Evolutionary conservation across 2,329 filamentous ascomycete species (phyloP), one percentile per base, ranked within the genome.

Genomic region (Mollisia scopiformis): DNA sequence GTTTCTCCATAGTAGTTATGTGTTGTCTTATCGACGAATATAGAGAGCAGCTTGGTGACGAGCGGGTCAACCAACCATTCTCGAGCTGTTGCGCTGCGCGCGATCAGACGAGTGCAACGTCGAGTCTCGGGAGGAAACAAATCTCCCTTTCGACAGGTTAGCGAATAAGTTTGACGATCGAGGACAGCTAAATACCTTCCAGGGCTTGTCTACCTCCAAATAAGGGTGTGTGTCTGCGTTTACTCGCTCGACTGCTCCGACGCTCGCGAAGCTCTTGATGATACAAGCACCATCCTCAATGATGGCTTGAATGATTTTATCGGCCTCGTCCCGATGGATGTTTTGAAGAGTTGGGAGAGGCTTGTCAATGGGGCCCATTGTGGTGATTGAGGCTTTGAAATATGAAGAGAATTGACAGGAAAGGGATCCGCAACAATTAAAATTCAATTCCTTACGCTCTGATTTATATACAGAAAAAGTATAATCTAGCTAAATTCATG

Each of bases 21-120:
- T 0, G 70, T 72, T 6, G 69, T 71, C 50, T 71, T 72, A 23
- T 69, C 67, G 2, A 72, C 58, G 33, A 71, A 72, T 2, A 60
- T 50, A 11, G 51, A 37, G 6, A 67, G 67, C 1, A 72, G 39
- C n/a, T 61, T 59, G 19, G 55, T 46, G 16, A 69, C 33, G 8
- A 65, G 49, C 11, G 62, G 62, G 50, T 69, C 57, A 3, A 63
- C 53, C 14, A 69, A 56, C 64, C 66, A 68, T 27, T 69, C 60
- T 41, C 67, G 49, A 23, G 55, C 59, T 1, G 66, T 68, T n/a
- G 52, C 35, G 13, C 58, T 62, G 23, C 67, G 64, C 39, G 51
- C 53, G 5, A 64, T 55, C 16, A 69, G 62, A 11, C 64, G 62
- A 13, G 60, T 58, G 58, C 67, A 69, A 11, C 67, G 58, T 37